Base-by-base conservation (phyloP, 371 early-diverging fungal species). In the Rhizopus delemar region DNA sequence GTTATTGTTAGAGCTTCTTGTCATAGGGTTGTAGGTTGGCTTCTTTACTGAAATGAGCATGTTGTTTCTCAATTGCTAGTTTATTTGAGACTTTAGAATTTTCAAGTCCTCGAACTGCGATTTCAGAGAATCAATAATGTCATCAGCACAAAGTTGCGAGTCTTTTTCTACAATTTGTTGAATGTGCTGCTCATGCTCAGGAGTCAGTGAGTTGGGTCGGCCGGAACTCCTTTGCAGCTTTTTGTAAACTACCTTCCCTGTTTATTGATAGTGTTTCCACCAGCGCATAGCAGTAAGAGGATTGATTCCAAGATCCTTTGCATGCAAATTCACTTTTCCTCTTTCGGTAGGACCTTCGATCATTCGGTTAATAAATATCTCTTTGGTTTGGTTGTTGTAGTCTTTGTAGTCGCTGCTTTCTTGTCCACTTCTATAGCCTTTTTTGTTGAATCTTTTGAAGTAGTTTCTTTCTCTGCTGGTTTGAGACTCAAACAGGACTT, bases 1-100 rank as follows among this genome's bases (percentile, higher is more conserved):
- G 45, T 46, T 55, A 34, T 38, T 5, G 22, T 55, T 34, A 55
- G 56, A 55, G 56, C 34, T 45, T 35, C 56, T 55, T 55, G 29
- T 34, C 22, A 32, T 55, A 46, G 46, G 56, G 46, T 55, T 32
- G 46, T 46, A 46, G 56, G 56, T 55, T 56, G 56, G 48, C 38
- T 35, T 56, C 46, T 56, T 45, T 35, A 43, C 45, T 45, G 56
- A 5, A 46, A 45, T 33, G 33, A 55, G 48, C 49, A 60, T 46
- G 16, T 12, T 53, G 49, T 53, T 53, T 38, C 36, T 33, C 12
- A 60, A 46, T 3, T 55, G 33, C 46, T 45, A 6, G 48, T 56
- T 56, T 36, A 56, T 22, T 22, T 56, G 56, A 35, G 46, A 46
- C 16, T 36, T 56, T 28, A 28, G 46, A 41, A 53, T 8, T 22